These are phyloP conservation scores for Mariannaea elegans DNA, from an alignment of 2,329 filamentous ascomycete species.

Conservation along the genomic window DNA sequence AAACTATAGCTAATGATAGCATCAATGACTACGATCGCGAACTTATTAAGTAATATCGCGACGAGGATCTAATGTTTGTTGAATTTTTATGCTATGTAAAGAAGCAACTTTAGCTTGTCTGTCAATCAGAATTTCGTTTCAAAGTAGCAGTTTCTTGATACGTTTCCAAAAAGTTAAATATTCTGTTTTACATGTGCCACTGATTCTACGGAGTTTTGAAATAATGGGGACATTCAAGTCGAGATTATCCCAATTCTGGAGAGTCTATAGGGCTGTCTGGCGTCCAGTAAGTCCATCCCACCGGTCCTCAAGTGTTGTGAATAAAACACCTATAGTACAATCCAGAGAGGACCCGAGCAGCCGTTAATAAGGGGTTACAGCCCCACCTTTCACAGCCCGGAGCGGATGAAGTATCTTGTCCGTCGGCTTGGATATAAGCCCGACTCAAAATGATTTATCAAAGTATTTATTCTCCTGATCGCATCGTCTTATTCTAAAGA, in stretches of 20 bases:
- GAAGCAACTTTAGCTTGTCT: not conserved
- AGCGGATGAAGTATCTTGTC: too few species aligned
- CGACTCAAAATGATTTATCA: too few species aligned
- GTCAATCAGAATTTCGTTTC: conserved; percentile 16
- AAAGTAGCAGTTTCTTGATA: conserved; percentile 1
- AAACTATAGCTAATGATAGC: too few species aligned
- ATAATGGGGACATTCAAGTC: conserved; percentile 1
- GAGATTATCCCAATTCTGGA: conserved; percentile 17
- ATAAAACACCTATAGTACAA: too few species aligned
- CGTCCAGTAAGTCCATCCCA: conserved; percentile 4
- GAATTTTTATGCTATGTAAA: conserved; percentile 15
- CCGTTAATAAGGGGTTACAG: too few species aligned
- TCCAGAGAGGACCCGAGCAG: too few species aligned
- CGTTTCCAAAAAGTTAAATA: conserved; percentile 3
- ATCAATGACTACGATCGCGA: too few species aligned
- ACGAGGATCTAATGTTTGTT: conserved; percentile 10
- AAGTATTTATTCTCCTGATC: too few species aligned
- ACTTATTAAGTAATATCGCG: conserved; percentile 6
- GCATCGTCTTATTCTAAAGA: too few species aligned
- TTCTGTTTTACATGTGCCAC: not conserved
- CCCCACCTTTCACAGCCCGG: too few species aligned
- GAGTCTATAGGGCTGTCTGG: conserved; percentile 12
- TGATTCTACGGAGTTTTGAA: not conserved
- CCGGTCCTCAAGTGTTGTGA: not conserved
- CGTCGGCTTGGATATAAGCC: too few species aligned